A percentile compares a stretch with the other conserved stretches of the same genome.
Evolutionary conservation across 169 alveolate species (phyloP).

Genomic region (Ichthyophthirius multifiliis): DNA sequence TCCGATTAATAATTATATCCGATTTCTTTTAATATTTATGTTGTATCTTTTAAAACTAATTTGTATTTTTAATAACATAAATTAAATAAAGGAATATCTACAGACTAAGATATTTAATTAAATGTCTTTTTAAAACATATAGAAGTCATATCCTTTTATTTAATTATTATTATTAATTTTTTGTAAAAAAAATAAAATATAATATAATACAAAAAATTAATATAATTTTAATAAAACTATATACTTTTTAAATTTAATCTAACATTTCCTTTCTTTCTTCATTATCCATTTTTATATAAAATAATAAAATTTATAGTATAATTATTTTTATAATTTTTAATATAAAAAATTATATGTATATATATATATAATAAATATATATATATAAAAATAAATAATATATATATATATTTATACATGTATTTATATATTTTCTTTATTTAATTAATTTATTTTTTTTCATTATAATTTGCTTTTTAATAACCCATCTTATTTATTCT

Average conservation of each 20-base stretch:
- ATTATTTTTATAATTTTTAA: too few relatives aligned
- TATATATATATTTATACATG: too few relatives aligned
- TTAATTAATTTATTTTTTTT: too few relatives aligned
- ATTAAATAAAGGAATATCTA: not conserved
- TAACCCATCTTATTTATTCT: not conserved
- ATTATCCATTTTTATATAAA: constrained; percentile 1
- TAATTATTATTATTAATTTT: too few relatives aligned
- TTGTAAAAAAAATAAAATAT: not conserved
- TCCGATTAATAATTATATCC: not conserved
- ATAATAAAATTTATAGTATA: too few relatives aligned
- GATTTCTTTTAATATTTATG: not conserved
- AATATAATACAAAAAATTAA: not conserved
- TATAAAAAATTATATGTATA: too few relatives aligned
- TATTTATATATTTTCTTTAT: too few relatives aligned
- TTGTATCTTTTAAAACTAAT: not conserved
- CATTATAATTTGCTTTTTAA: constrained; percentile 8
- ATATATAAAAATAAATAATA: too few relatives aligned
- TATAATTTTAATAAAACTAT: not conserved
- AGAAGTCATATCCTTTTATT: not conserved
- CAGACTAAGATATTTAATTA: not conserved
- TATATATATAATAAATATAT: too few relatives aligned
- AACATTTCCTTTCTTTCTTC: constrained; percentile 3
- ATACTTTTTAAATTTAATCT: not conserved
- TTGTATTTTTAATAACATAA: not conserved
- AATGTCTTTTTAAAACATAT: not conserved